phyloP scores from a whole-genome alignment of 352 stramenopile species.

The Phytophthora europaea region DNA sequence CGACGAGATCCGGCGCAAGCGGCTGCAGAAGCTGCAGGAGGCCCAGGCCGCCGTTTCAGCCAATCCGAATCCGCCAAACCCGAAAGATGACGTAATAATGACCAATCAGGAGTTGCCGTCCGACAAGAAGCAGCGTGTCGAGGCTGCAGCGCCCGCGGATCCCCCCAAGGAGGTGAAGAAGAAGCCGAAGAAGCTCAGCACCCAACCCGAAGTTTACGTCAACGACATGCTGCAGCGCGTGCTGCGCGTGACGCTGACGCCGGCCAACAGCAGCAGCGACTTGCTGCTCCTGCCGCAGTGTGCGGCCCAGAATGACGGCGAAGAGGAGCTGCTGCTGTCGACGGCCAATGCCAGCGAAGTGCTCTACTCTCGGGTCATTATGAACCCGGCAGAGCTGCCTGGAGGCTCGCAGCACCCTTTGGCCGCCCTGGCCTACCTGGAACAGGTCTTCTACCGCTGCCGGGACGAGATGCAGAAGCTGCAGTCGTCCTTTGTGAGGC shows the following conservation, averaged over 20 bases:
- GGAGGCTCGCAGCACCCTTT: constrained; percentile 65
- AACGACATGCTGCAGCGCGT: constrained; percentile 85
- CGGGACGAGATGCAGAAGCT: constrained; percentile 78
- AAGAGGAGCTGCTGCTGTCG: constrained; percentile 38
- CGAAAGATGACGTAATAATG: constrained; percentile 30
- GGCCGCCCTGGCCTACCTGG: constrained; percentile 73
- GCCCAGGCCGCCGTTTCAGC: constrained; percentile 43
- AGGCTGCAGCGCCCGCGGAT: constrained; percentile 5
- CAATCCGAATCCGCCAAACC: constrained; percentile 24
- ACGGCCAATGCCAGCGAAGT: constrained; percentile 69
- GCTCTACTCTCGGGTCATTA: constrained; percentile 77
- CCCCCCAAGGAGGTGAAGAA: constrained; percentile 42
- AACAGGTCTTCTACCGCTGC: constrained; percentile 81
- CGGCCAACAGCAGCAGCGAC: constrained; percentile 26
- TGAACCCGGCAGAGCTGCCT: constrained; percentile 60
- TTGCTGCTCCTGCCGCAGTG: constrained; percentile 56
- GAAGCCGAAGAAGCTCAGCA: constrained; percentile 41
- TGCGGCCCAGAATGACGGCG: constrained; percentile 23
- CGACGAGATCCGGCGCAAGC: constrained; percentile 69
- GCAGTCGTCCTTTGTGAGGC: constrained; percentile 67
- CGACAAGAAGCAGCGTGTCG: constrained; percentile 35
- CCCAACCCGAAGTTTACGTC: constrained; percentile 60
- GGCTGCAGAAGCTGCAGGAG: constrained; percentile 70
- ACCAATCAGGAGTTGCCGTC: constrained; percentile 22
- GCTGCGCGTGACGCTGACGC: constrained; percentile 70